A percentile compares a stretch with the other conserved stretches of the same genome.
phyloP scores from a whole-genome alignment of 495 filamentous ascomycete genomes.

The Podospora anserina region DNA sequence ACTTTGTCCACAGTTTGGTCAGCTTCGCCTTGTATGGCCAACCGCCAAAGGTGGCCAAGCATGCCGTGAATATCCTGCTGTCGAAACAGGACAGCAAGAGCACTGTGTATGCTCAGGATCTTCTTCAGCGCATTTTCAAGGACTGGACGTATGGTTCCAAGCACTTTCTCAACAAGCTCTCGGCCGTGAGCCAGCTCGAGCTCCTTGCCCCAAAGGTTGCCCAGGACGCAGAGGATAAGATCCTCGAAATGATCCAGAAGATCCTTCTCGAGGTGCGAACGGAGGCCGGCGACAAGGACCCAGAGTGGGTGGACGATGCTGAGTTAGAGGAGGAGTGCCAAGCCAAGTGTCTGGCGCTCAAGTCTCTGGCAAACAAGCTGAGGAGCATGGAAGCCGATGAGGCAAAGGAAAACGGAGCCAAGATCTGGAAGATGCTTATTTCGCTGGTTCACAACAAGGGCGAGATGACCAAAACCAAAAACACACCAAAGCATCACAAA shows the following conservation, averaged over 20 bases:
- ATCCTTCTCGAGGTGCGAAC: slow-evolving; percentile 68
- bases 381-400: slow-evolving; percentile 61
- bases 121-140: slow-evolving; percentile 69
- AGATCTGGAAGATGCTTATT: slow-evolving; percentile 74
- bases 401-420: slow-evolving; percentile 60
- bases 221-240: slow-evolving; percentile 67
- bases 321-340: slow-evolving; percentile 73
- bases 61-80: slow-evolving; percentile 87
- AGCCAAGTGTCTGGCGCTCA: slow-evolving; percentile 86
- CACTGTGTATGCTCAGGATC: slow-evolving; percentile 74
- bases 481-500: slow-evolving; percentile 72
- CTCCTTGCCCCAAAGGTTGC: slow-evolving; percentile 71
- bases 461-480: slow-evolving; percentile 68
- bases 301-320: slow-evolving; percentile 65
- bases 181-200: slow-evolving; percentile 77
- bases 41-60: slow-evolving; percentile 81
- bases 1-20: slow-evolving; percentile 75
- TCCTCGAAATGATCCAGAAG: slow-evolving; percentile 74
- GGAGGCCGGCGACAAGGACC: slow-evolving; percentile 48
- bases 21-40: slow-evolving; percentile 77
- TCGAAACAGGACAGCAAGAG: slow-evolving; percentile 77
- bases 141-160: slow-evolving; percentile 72
- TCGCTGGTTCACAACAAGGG: slow-evolving; percentile 70
- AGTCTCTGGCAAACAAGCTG: slow-evolving; percentile 81
- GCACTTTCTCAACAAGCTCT: slow-evolving; percentile 80